A percentile compares a stretch with the other conserved stretches of the same genome.
Evolutionary conservation across 805 yeast genomes (phyloP).

Genomic region (Debaryomyces castellii): DNA sequence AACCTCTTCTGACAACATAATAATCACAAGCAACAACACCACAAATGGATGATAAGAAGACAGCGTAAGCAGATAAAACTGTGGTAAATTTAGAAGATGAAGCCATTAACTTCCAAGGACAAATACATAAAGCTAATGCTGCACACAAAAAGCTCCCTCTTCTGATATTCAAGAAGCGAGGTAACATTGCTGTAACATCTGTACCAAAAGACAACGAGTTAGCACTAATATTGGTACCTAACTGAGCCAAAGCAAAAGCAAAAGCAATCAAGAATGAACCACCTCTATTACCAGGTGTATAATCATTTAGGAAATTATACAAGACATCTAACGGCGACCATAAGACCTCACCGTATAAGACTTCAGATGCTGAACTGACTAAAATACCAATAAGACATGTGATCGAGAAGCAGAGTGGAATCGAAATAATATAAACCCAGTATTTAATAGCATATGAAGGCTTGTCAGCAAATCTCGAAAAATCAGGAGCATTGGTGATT

Average conservation of each 20-base stretch:
- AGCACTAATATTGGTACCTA: slow-evolving; percentile 76
- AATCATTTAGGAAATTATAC: slow-evolving; percentile 29
- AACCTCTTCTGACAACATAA: slow-evolving; percentile 19
- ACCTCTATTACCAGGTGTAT: slow-evolving; percentile 60
- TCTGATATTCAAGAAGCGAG: slow-evolving; percentile 67
- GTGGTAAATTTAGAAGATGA: slow-evolving; percentile 75
- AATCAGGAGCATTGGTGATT: slow-evolving; percentile 12
- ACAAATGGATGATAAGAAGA: slow-evolving; percentile 79
- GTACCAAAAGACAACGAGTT: slow-evolving; percentile 73
- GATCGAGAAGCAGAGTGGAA: slow-evolving; percentile 8
- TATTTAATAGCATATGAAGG: slow-evolving; percentile 4
- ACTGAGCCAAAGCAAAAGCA: slow-evolving; percentile 72
- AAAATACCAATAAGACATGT: slow-evolving; percentile 11
- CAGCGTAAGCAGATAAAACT: slow-evolving; percentile 77
- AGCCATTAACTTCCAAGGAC: slow-evolving; percentile 81
- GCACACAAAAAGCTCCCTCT: slow-evolving; percentile 84
- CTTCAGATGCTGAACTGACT: slow-evolving; percentile 12
- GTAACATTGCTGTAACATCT: slow-evolving; percentile 65
- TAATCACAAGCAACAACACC: slow-evolving; percentile 75
- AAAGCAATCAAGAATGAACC: slow-evolving; percentile 76
- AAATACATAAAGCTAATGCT: slow-evolving; percentile 61
- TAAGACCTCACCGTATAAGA: slow-evolving; percentile 8
- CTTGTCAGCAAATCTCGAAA: slow-evolving; percentile 7
- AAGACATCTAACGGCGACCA: slow-evolving; percentile 14
- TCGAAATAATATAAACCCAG: slow-evolving; percentile 11